Percentiles rank a stretch among this genome's conserved stretches.
Evolutionary conservation across 305 asterid species (phyloP).

Genomic region (Coffea humblotiana): DNA sequence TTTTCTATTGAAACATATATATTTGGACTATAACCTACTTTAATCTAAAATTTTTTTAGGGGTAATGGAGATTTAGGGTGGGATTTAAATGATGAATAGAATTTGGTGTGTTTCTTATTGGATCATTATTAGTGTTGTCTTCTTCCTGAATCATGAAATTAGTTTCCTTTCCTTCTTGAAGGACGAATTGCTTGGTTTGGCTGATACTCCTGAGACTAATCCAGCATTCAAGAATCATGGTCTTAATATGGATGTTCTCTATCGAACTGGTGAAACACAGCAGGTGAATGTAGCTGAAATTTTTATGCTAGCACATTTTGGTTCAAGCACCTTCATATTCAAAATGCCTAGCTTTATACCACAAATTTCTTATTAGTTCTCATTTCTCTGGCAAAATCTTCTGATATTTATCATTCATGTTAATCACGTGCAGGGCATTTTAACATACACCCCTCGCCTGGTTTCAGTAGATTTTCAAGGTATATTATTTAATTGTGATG

Average conservation of each 20-base stretch:
- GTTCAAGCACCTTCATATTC: too few species aligned
- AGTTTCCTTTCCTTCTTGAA: constrained; percentile 34
- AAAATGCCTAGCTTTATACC: background rate
- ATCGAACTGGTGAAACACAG: constrained; percentile 83
- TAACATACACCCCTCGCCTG: constrained; percentile 87
- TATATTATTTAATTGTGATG: constrained; percentile 24
- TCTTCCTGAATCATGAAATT: constrained; percentile 9
- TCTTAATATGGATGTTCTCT: constrained; percentile 78
- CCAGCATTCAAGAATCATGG: constrained; percentile 53
- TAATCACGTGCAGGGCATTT: constrained; percentile 61
- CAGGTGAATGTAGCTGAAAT: constrained; percentile 44
- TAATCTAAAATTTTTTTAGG: background rate
- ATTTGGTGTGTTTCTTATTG: background rate
- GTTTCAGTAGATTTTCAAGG: constrained; percentile 85
- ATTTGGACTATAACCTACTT: background rate
- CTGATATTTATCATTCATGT: background rate
- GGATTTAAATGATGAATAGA: background rate
- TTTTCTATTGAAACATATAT: background rate
- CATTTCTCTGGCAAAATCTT: background rate
- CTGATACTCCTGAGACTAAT: constrained; percentile 58
- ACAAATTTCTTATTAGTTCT: background rate
- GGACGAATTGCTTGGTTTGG: constrained; percentile 96
- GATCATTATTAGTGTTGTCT: background rate
- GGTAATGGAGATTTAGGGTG: background rate
- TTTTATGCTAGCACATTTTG: background rate